A percentile compares a stretch with the other conserved stretches of the same genome.
Evolutionary conservation across 2,329 filamentous ascomycete genomes (phyloP).

Genomic region (Aspergillus fructus): DNA sequence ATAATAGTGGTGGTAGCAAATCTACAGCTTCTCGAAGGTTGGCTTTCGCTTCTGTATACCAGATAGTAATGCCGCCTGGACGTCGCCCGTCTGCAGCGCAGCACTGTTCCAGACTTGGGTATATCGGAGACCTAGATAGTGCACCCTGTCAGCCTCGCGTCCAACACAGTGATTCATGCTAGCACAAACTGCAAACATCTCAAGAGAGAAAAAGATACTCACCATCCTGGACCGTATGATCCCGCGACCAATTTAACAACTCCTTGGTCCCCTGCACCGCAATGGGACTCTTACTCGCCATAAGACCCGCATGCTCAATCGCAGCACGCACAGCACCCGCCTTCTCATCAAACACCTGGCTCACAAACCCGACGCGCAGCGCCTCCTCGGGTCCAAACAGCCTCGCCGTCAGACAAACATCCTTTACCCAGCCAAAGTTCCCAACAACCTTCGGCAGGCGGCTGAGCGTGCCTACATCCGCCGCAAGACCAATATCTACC

Average conservation of each 20-base stretch:
- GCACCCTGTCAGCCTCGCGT: neutral
- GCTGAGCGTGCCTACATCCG: conserved; percentile 49
- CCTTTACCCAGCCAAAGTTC: conserved; percentile 49
- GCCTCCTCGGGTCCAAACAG: conserved; percentile 48
- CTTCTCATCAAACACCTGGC: conserved; percentile 50
- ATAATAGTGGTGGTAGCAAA: neutral
- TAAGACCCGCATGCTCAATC: conserved; percentile 60
- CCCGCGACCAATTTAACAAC: conserved; percentile 76
- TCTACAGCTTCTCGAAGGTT: conserved; percentile 77
- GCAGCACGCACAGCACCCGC: conserved; percentile 62
- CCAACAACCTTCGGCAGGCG: conserved; percentile 49
- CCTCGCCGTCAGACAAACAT: conserved; percentile 46
- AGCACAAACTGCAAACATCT: neutral
- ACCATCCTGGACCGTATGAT: conserved; percentile 76
- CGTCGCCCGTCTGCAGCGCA: conserved; percentile 77
- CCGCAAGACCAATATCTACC: conserved; percentile 51
- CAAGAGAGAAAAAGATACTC: conserved; percentile 31
- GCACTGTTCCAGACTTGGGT: conserved; percentile 85
- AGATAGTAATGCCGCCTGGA: conserved; percentile 70
- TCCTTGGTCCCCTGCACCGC: conserved; percentile 87
- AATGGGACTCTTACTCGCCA: conserved; percentile 82
- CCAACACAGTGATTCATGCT: neutral
- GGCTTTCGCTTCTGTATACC: conserved; percentile 76
- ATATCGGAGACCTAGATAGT: conserved; percentile 67
- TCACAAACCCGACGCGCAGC: conserved; percentile 44